A percentile compares a stretch with the other conserved stretches of the same genome.
These are phyloP conservation scores for Laburnicola sp. DNA, from an alignment of 2,329 filamentous ascomycete species.

Conservation along the genomic window DNA sequence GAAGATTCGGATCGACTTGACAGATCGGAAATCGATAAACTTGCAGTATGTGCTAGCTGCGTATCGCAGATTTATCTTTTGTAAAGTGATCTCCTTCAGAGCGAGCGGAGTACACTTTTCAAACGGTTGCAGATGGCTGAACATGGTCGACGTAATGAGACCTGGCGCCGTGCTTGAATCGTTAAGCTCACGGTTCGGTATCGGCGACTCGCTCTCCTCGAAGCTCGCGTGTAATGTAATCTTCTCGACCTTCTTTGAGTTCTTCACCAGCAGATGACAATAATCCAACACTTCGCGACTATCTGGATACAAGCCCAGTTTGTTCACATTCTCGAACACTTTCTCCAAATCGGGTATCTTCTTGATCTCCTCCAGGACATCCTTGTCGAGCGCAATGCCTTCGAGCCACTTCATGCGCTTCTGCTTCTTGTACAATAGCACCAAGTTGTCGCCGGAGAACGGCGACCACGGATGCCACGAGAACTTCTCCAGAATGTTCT, in stretches of 20 bases:
- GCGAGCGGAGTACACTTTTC: conserved; percentile 50
- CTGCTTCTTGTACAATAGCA: conserved; percentile 54
- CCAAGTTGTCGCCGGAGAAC: conserved; percentile 53
- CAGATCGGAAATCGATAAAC: conserved; percentile 50
- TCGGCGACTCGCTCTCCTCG: conserved; percentile 40
- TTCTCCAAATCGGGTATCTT: conserved; percentile 46
- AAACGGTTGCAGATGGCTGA: conserved; percentile 53
- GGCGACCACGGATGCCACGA: conserved; percentile 56
- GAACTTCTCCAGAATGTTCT: conserved; percentile 54
- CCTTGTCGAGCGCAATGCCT: conserved; percentile 50
- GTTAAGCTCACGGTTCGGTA: conserved; percentile 49
- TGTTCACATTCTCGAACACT: conserved; percentile 48
- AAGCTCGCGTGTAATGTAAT: conserved; percentile 54
- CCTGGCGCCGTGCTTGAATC: conserved; percentile 53
- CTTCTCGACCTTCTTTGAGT: conserved; percentile 49
- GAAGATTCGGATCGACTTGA: conserved; percentile 50
- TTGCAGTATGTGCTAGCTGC: conserved; percentile 55
- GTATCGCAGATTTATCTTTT: conserved; percentile 52
- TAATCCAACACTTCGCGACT: conserved; percentile 49
- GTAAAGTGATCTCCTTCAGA: conserved; percentile 50
- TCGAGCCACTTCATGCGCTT: conserved; percentile 54
- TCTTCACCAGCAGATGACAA: conserved; percentile 49
- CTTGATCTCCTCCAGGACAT: conserved; percentile 48
- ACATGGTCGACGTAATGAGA: conserved; percentile 51
- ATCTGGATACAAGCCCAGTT: conserved; percentile 54